A percentile compares a stretch with the other conserved stretches of the same genome.
phyloP scores from a whole-genome alignment of 1,139 yeast species.

The Candida glucosophila region DNA sequence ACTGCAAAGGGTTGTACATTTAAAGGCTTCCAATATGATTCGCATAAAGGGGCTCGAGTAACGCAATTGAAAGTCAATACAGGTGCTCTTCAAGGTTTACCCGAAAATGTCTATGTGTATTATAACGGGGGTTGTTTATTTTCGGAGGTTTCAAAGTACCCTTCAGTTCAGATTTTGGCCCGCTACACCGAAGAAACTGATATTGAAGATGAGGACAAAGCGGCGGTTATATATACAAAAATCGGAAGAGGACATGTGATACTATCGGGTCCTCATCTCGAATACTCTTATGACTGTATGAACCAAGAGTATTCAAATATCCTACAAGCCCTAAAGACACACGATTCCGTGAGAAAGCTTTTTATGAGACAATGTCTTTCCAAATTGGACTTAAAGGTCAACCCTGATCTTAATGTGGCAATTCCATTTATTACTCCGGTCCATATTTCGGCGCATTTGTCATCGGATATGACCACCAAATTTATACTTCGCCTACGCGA shows the following conservation, averaged over 20 bases:
- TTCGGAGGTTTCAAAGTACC: constrained; percentile 56
- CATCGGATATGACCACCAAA: constrained; percentile 13
- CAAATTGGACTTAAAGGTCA: constrained; percentile 62
- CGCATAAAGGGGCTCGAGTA: constrained; percentile 69
- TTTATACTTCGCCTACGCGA: constrained; percentile 20
- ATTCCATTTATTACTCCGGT: constrained; percentile 66
- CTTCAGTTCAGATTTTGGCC: constrained; percentile 65
- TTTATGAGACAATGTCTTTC: constrained; percentile 51
- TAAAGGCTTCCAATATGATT: constrained; percentile 70
- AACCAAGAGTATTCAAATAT: constrained; percentile 25
- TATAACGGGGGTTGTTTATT: constrained; percentile 89
- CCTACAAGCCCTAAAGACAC: constrained; percentile 27
- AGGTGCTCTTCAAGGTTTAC: constrained; percentile 14
- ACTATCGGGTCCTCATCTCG: constrained; percentile 88
- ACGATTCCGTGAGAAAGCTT: constrained; percentile 39
- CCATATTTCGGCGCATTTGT: constrained; percentile 29
- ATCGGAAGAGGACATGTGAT: constrained; percentile 73
- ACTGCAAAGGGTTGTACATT: constrained; percentile 73
- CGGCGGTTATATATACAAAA: constrained; percentile 60
- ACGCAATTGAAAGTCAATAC: constrained; percentile 36
- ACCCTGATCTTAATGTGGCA: constrained; percentile 36
- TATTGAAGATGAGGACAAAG: constrained; percentile 36
- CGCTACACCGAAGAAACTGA: constrained; percentile 40
- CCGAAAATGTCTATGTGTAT: constrained; percentile 28
- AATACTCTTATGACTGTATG: constrained; percentile 55